Conservation (phyloP, 495 filamentous ascomycete species). For the Articulospora tetracladia region DNA sequence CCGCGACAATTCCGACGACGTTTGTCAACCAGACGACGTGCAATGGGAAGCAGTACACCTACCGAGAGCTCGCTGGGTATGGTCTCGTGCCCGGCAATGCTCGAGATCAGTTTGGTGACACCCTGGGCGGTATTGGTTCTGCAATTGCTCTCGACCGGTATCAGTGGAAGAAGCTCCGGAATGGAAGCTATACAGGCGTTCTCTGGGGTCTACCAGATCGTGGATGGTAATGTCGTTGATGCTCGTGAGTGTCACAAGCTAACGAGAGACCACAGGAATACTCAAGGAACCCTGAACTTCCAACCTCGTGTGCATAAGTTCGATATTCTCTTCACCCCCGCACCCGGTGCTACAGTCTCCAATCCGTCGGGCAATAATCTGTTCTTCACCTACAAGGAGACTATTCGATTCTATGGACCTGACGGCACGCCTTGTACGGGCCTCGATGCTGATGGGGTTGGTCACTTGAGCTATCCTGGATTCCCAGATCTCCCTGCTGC, state of each 20-base stretch:
- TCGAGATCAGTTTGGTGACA: constrained; percentile 70
- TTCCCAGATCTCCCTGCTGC: constrained; percentile 65
- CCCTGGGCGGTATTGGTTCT: constrained; percentile 65
- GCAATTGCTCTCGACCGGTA: constrained; percentile 59
- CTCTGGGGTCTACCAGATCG: constrained; percentile 68
- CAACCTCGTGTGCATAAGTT: constrained; percentile 74
- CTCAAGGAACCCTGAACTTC: constrained; percentile 71
- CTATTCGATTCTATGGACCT: constrained; percentile 64
- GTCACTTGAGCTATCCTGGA: constrained; percentile 46
- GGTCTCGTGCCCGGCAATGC: constrained; percentile 57
- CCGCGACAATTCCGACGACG: background rate
- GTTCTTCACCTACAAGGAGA: constrained; percentile 59
- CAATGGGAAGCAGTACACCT: constrained; percentile 59
- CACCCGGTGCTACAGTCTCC: constrained; percentile 44
- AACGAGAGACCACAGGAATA: constrained; percentile 38
- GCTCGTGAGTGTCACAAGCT: constrained; percentile 28
- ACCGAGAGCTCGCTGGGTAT: constrained; percentile 68
- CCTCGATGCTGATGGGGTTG: constrained; percentile 60
- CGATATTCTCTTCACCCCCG: constrained; percentile 51
- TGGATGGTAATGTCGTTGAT: constrained; percentile 51
- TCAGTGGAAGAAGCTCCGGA: constrained; percentile 56
- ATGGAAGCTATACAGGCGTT: constrained; percentile 57
- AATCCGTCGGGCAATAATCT: constrained; percentile 63
- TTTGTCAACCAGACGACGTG: constrained; percentile 35
- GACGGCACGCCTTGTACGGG: constrained; percentile 67